These are phyloP conservation scores for Xylaria telfairii DNA, from an alignment of 495 filamentous ascomycete species.

Conservation along the genomic window DNA sequence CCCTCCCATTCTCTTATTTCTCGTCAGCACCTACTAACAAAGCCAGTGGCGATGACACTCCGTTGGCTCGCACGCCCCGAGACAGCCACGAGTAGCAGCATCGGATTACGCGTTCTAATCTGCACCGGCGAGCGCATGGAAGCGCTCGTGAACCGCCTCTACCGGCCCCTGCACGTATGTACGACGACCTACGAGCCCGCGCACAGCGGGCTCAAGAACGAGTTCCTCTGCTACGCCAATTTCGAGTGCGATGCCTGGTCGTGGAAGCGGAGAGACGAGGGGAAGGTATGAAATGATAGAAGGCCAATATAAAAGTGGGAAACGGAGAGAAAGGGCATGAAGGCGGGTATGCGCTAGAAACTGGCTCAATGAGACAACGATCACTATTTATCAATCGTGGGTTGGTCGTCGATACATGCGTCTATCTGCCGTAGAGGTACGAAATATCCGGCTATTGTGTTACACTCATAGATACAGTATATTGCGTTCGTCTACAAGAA, in stretches of 20 bases:
- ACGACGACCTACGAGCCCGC: constrained; percentile 67
- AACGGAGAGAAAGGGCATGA: neutral
- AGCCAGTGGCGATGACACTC: constrained; percentile 70
- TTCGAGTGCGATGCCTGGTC: constrained; percentile 67
- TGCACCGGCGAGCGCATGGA: constrained; percentile 78
- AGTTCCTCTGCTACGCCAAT: constrained; percentile 79
- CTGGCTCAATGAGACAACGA: neutral
- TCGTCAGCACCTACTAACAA: constrained; percentile 1
- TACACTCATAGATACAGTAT: no score
- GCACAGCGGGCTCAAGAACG: constrained; percentile 77
- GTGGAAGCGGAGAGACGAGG: constrained; percentile 35
- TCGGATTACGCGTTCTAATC: constrained; percentile 56
- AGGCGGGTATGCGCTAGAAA: neutral
- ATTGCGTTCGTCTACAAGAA: no score
- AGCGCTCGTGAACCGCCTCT: constrained; percentile 57
- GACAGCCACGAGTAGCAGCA: neutral
- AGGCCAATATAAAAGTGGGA: neutral
- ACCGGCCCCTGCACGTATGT: constrained; percentile 52
- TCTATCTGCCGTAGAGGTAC: no score
- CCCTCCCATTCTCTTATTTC: neutral
- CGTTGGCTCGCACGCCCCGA: constrained; percentile 59
- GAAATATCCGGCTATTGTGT: no score
- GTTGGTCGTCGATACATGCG: neutral
- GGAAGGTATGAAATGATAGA: neutral
- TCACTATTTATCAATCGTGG: neutral